These are phyloP conservation scores for Pueraria montana DNA, from an alignment of 306 rosid species.

Conservation along the genomic window DNA sequence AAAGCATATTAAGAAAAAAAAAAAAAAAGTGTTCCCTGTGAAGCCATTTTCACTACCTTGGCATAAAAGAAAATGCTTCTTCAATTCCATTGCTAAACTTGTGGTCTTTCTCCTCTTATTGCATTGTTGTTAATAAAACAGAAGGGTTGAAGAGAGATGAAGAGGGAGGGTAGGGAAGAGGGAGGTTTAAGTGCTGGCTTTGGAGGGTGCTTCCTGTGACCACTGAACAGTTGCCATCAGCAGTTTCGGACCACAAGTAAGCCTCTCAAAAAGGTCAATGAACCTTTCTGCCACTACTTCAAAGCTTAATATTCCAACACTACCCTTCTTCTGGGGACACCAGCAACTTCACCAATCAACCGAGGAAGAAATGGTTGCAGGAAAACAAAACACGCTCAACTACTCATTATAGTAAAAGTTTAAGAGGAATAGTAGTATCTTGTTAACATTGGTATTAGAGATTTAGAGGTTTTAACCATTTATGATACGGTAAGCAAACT, in stretches of 20 bases:
- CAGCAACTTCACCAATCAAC: not conserved
- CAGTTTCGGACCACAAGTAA: slow-evolving; percentile 65
- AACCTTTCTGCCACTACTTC: slow-evolving; percentile 37
- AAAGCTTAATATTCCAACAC: slow-evolving; percentile 42
- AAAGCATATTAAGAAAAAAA: not conserved
- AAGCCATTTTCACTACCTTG: slow-evolving; percentile 50
- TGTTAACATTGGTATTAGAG: not conserved
- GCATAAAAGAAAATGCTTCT: slow-evolving; percentile 41
- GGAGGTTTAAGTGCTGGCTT: slow-evolving; percentile 45
- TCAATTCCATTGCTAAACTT: slow-evolving; percentile 12
- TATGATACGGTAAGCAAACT: not conserved
- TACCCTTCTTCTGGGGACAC: slow-evolving; percentile 5
- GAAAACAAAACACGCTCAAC: not conserved
- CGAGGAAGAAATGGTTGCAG: not conserved
- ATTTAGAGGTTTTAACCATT: not conserved
- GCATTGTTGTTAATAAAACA: slow-evolving; percentile 48
- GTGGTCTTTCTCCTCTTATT: slow-evolving; percentile 3
- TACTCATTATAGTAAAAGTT: not conserved
- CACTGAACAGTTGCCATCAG: slow-evolving; percentile 59
- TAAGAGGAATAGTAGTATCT: not conserved
- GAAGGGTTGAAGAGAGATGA: not conserved
- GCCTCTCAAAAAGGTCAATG: slow-evolving; percentile 41
- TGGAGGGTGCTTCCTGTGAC: slow-evolving; percentile 49
- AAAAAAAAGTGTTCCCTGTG: not conserved
- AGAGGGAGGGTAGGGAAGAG: not conserved